Conservation (phyloP, 164 flowering plant genomes). For the Euptelea pleiosperma region DNA sequence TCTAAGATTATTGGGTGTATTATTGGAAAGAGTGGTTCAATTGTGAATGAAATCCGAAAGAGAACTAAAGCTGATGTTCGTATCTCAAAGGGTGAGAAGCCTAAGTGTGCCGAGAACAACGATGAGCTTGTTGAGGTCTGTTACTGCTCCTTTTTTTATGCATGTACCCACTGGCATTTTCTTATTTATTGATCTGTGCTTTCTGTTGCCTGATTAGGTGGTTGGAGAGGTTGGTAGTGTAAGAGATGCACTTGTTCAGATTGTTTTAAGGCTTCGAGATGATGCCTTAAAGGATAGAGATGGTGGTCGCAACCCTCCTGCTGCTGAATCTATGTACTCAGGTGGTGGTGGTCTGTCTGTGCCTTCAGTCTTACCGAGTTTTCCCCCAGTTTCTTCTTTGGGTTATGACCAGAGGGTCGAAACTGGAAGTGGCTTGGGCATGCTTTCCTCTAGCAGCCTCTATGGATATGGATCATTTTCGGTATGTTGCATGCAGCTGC, state of each 20-base stretch:
- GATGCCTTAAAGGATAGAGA: constrained; percentile 77
- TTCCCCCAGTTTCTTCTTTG: constrained; percentile 46
- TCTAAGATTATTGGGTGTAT: constrained; percentile 88
- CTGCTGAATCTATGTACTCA: constrained; percentile 47
- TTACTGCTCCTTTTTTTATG: not conserved
- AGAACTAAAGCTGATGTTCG: constrained; percentile 84
- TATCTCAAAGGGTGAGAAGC: constrained; percentile 77
- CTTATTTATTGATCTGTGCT: too few relatives aligned
- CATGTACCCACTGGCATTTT: not conserved
- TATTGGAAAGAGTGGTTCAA: constrained; percentile 88
- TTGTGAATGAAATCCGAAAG: constrained; percentile 86
- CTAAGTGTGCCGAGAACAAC: constrained; percentile 48
- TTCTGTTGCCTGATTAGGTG: constrained; percentile 41
- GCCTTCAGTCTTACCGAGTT: constrained; percentile 47
- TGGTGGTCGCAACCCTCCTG: constrained; percentile 41
- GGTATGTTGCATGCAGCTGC: constrained; percentile 42
- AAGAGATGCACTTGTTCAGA: constrained; percentile 90
- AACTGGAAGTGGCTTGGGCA: constrained; percentile 50
- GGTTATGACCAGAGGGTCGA: constrained; percentile 73
- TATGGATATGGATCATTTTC: constrained; percentile 77
- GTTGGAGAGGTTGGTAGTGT: constrained; percentile 66
- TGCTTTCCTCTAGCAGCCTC: constrained; percentile 55
- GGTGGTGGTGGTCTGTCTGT: constrained; percentile 45
- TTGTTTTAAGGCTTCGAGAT: constrained; percentile 84
- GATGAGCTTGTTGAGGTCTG: constrained; percentile 90